Percentiles rank a stretch among this genome's conserved stretches.
phyloP scores from a whole-genome alignment of 2,329 filamentous ascomycete genomes.

The Daldinia sp. region DNA sequence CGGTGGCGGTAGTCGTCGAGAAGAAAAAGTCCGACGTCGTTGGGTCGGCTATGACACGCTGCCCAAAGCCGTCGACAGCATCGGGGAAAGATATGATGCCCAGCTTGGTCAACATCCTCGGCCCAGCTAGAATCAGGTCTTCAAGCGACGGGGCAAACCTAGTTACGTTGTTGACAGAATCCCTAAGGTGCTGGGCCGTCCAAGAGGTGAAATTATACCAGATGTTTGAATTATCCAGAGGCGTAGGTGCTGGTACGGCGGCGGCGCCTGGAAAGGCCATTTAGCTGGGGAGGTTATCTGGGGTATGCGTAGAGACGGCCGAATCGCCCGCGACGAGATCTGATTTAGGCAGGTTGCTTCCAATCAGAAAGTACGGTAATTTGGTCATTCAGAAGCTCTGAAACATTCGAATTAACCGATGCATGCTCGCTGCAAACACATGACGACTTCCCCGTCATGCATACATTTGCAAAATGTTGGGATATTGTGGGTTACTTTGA shows the following conservation, averaged over 20 bases:
- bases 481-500: conserved; percentile 1
- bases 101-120: conserved; percentile 71
- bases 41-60: conserved; percentile 53
- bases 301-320: conserved; percentile 6
- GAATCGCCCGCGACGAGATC: conserved; percentile 23
- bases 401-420: conserved; percentile 26
- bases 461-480: conserved; percentile 2
- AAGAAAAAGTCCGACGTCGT: conserved; percentile 49
- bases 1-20: conserved; percentile 63
- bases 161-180: conserved; percentile 65
- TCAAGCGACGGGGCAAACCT: conserved; percentile 70
- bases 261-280: conserved; percentile 47
- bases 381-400: conserved; percentile 19
- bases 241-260: conserved; percentile 41
- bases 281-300: conserved; percentile 5
- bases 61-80: conserved; percentile 66
- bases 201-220: conserved; percentile 66
- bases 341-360: conserved; percentile 11
- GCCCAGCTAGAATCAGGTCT: conserved; percentile 74
- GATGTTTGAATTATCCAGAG: conserved; percentile 53
- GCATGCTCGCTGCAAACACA: conserved; percentile 24
- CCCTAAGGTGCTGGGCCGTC: conserved; percentile 55
- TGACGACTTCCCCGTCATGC: conserved; percentile 7
- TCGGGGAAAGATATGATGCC: conserved; percentile 68
- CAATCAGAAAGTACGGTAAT: conserved; percentile 28